A percentile compares a stretch with the other conserved stretches of the same genome.
Evolutionary conservation across 2,329 filamentous ascomycete species (phyloP).

Genomic region (Fusarium aywerte): DNA sequence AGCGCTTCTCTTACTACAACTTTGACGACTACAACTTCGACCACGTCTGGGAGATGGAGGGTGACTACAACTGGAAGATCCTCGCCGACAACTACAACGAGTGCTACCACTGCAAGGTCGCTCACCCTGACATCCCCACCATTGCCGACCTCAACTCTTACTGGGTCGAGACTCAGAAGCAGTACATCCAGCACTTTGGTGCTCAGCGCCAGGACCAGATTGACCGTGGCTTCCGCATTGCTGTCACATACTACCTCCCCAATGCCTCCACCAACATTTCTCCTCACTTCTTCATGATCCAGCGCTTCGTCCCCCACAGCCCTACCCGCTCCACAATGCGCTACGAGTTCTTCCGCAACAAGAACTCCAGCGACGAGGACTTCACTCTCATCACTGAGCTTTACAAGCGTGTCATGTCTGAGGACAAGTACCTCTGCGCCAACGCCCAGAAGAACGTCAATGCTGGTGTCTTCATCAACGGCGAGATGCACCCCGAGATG

Average conservation of each 20-base stretch:
- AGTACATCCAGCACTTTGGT: slow-evolving; percentile 63
- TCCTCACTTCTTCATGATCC: slow-evolving; percentile 72
- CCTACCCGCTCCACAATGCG: slow-evolving; percentile 64
- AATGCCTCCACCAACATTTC: slow-evolving; percentile 63
- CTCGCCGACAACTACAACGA: slow-evolving; percentile 73
- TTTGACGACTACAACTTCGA: slow-evolving; percentile 67
- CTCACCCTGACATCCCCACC: slow-evolving; percentile 67
- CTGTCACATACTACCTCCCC: slow-evolving; percentile 62
- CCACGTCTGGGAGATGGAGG: slow-evolving; percentile 67
- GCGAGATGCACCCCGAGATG: slow-evolving; percentile 69
- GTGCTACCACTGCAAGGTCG: slow-evolving; percentile 71
- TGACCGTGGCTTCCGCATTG: slow-evolving; percentile 57
- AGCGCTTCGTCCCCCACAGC: slow-evolving; percentile 67
- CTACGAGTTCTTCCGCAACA: slow-evolving; percentile 73
- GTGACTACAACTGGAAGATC: slow-evolving; percentile 70
- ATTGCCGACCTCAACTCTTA: slow-evolving; percentile 69
- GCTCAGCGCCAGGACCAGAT: slow-evolving; percentile 60
- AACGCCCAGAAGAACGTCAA: slow-evolving; percentile 70
- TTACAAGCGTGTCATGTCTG: slow-evolving; percentile 71
- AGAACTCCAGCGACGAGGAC: slow-evolving; percentile 66
- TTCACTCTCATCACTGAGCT: slow-evolving; percentile 67
- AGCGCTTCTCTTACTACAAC: slow-evolving; percentile 58
- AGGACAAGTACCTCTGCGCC: slow-evolving; percentile 72
- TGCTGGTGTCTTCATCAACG: slow-evolving; percentile 69
- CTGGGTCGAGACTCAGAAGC: slow-evolving; percentile 59